Base-by-base conservation (phyloP, 148 eudicot species). In the Chenopodium suecicum region DNA sequence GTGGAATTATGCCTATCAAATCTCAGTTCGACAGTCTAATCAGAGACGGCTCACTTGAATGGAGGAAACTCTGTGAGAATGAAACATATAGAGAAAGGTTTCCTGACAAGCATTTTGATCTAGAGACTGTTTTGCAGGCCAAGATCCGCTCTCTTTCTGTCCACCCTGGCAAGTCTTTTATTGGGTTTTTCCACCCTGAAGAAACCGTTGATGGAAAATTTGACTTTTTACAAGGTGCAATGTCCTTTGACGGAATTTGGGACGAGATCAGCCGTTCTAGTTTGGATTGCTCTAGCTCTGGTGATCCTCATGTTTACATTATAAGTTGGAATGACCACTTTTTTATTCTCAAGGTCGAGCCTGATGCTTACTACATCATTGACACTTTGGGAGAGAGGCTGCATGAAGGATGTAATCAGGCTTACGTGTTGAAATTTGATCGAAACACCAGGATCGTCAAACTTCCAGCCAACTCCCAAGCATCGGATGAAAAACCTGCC, bases 51-150 rank as follows among this genome's bases (percentile, higher is more conserved):
- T 95, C 99, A 1, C 79, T 87, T 16, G 94, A 94, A 74, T 94
- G 98, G 98, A 92, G 98, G 73, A 91, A 90, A 70, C 92, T 94
- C 19, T 95, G 99, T 76, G 92, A 89, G 71, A 90, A 93, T 27
- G 94, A 91, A 60, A 83, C 78, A 1, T 93, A 92, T 76, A 82
- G 85, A 82, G 90, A 87, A 48, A 81, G 86, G 22, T 95, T 95
- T 79, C 98, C 99, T 0, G 99, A 95, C 85, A 92, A 91, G 89
- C 99, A 95, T 86, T 95, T 93, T 80, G 99, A 95, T 86, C 83
- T 95, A 46, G 99, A 95, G 62, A 95, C 99, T 0, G 90, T 95
- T 76, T 83, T 95, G 34, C 88, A 91, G 73, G 97, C 99, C 81
- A 88, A 90, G 76, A 89, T 89, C n/a, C 90, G 98, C 27, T 84